A percentile compares a stretch with the other conserved stretches of the same genome.
Conservation (phyloP, 2,329 filamentous ascomycete genomes). For the Knoxdaviesia proteae region DNA sequence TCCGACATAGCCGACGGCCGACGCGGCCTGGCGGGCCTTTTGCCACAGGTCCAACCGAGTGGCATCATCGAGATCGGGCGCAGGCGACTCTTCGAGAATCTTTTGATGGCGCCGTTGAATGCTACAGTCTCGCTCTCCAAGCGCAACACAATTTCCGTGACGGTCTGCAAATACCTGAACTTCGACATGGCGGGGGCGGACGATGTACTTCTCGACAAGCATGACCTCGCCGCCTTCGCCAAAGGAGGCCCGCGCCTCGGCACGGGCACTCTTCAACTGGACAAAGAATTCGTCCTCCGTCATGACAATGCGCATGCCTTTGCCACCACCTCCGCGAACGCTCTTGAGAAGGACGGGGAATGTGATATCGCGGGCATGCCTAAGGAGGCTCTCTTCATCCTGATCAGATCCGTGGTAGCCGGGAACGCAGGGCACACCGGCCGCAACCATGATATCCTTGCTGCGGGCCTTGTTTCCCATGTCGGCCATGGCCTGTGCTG, state of each 20-base stretch:
- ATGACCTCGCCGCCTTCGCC: conserved; percentile 63
- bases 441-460: conserved; percentile 90
- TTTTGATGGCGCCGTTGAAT: conserved; percentile 79
- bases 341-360: conserved; percentile 64
- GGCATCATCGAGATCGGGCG: conserved; percentile 40
- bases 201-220: conserved; percentile 68
- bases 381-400: conserved; percentile 35
- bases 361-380: conserved; percentile 48
- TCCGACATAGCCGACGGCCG: conserved; percentile 70
- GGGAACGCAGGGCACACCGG: conserved; percentile 90
- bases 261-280: conserved; percentile 52
- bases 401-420: conserved; percentile 86
- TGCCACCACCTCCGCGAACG: conserved; percentile 61
- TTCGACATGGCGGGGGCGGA: conserved; percentile 65
- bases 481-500: conserved; percentile 58
- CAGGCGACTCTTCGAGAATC: conserved; percentile 75
- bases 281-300: conserved; percentile 46
- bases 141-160: conserved; percentile 56
- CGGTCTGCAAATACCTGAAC: conserved; percentile 80
- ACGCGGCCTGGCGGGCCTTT: conserved; percentile 42
- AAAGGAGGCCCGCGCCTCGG: conserved; percentile 59
- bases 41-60: conserved; percentile 43
- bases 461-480: conserved; percentile 90
- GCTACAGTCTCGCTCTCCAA: conserved; percentile 76
- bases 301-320: conserved; percentile 62